Conservation (phyloP, 2,329 filamentous ascomycete genomes). For the Colletotrichum chlorophyti region DNA sequence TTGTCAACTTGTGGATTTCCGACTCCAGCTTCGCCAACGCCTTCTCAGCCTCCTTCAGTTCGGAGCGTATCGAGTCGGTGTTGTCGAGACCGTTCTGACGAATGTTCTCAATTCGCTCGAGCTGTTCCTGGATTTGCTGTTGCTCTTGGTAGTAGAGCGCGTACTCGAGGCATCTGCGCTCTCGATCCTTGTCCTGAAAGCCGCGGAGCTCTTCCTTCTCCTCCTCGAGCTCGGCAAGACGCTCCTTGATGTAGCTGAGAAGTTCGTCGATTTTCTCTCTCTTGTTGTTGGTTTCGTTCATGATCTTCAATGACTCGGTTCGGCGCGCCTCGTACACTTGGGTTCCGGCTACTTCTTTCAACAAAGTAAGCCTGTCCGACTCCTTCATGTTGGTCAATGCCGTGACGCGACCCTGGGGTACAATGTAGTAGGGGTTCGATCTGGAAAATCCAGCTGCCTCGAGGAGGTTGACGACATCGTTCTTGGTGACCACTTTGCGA, state of each 20-base stretch:
- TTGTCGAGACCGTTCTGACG: conserved; percentile 84
- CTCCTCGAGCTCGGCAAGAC: conserved; percentile 88
- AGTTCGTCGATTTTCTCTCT: conserved; percentile 92
- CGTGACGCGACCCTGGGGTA: conserved; percentile 95
- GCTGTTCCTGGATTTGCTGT: conserved; percentile 74
- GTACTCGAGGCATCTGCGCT: conserved; percentile 91
- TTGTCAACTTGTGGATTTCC: conserved; percentile 80
- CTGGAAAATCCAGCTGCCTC: conserved; percentile 96
- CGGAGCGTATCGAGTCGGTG: conserved; percentile 79
- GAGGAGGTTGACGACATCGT: conserved; percentile 92
- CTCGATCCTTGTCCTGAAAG: conserved; percentile 93
- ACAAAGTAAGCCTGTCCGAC: conserved; percentile 81
- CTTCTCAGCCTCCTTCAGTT: conserved; percentile 80
- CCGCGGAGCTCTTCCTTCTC: conserved; percentile 95
- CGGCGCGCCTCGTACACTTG: conserved; percentile 95
- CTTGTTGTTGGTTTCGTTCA: conserved; percentile 96
- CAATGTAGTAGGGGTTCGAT: conserved; percentile 99
- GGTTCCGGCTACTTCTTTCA: conserved; percentile 98
- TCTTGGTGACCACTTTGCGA: conserved; percentile 93
- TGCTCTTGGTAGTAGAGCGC: conserved; percentile 93
- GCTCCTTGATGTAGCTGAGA: conserved; percentile 88
- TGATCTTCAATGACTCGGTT: conserved; percentile 92
- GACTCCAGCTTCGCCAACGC: conserved; percentile 78
- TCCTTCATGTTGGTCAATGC: conserved; percentile 99
- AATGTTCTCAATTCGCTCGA: conserved; percentile 83